Conservation (phyloP, 495 filamentous ascomycete genomes). For the Podospora sp. region DNA sequence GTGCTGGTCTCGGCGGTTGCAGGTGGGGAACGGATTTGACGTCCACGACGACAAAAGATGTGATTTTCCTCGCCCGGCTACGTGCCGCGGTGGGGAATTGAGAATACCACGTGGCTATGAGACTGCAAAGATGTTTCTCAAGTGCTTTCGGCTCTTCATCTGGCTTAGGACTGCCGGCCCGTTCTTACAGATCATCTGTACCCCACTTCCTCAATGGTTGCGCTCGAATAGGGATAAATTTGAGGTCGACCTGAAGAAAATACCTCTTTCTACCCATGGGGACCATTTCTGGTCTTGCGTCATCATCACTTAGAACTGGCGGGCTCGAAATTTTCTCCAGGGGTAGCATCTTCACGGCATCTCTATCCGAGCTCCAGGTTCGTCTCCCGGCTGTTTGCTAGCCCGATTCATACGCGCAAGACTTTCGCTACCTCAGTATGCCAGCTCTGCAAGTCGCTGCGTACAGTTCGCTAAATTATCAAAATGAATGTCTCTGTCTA, state of each 20-base stretch:
- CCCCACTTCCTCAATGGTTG: background rate
- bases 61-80: no score
- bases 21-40: no score
- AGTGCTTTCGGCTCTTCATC: background rate
- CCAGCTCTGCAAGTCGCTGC: background rate
- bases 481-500: background rate
- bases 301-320: background rate
- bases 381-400: slow-evolving; percentile 16
- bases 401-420: background rate
- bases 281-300: slow-evolving; percentile 5
- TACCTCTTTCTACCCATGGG: background rate
- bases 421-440: background rate
- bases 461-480: background rate
- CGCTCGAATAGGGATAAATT: background rate
- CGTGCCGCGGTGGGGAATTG: no score
- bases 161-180: background rate
- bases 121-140: no score
- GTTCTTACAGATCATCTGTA: background rate
- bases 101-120: no score
- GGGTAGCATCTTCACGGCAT: slow-evolving; percentile 1
- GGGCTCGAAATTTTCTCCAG: background rate
- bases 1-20: no score
- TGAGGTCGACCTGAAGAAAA: background rate
- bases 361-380: slow-evolving; percentile 8
- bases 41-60: no score